Evolutionary conservation across 768 basidiomycete species (phyloP), one percentile per base, ranked within the genome.

Genomic region (Amanita molliuscula): DNA sequence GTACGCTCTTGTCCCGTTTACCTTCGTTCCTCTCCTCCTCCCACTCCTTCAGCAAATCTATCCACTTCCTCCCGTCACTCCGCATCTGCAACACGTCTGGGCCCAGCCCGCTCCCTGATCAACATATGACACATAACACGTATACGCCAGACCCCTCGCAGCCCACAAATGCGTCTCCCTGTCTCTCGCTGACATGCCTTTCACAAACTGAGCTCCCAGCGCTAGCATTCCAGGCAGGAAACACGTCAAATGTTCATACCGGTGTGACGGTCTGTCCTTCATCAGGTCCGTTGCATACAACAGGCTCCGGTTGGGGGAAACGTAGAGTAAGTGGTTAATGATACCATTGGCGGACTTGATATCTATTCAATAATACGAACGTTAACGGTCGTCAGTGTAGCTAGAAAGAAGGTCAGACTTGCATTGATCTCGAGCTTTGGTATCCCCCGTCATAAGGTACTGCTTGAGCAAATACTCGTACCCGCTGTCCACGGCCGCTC

Each of bases 401-500:
- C 40, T 25, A 50, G 21, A 33, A n/a, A n/a, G 43, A 16, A 11
- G 8, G 33, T 38, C n/a, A 23, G 34, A 13, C 74, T 26, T 61
- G 82, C 81, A 83, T 66, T 81, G 71, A n/a, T 72, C 70, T 29
- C 65, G 64, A 1, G 69, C 68, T 45, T 67, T 65, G 16, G 57
- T 60, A 52, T 83, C 81, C 1, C 69, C 73, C 0, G 68, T 74
- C 10, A 81, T 62, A 11, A 84, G 68, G 57, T 74, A 84, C 55
- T 79, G 78, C 55, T 84, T 84, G 31, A 84, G 70, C 4, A 83
- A 64, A 57, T 84, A 84, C 60, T 84, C 82, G 55, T 84, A 79
- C 10, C 73, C 81, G 53, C 81, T 82, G 57, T 84, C 82, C 1
- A 75, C 74, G 8, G 61, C 69, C 1, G 79, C 79, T 16, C 81